phyloP scores from a whole-genome alignment of 176 grass and related monocot species.

The Oryza meridionalis region DNA sequence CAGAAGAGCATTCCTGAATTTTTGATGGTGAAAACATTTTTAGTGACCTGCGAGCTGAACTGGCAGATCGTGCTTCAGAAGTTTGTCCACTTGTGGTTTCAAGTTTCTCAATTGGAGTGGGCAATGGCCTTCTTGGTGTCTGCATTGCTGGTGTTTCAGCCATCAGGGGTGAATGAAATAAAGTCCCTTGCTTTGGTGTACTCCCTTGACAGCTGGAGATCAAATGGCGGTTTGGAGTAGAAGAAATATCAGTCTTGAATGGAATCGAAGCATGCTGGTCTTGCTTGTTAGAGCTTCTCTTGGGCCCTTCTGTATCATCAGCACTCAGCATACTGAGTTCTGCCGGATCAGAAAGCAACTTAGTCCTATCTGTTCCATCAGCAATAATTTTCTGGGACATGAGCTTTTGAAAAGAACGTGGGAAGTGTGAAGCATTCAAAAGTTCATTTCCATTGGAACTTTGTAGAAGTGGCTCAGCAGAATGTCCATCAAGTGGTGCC shows the following conservation, averaged over 20 bases:
- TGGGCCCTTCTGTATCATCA: conserved; percentile 31
- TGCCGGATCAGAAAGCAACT: conserved; percentile 50
- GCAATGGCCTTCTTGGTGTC: conserved; percentile 76
- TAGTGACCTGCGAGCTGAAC: conserved; percentile 77
- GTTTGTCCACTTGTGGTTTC: conserved; percentile 41
- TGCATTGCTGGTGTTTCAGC: conserved; percentile 57
- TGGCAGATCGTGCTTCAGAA: conserved; percentile 63
- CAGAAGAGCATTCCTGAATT: conserved; percentile 37
- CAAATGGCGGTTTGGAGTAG: conserved; percentile 38
- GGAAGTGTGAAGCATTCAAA: conserved; percentile 75
- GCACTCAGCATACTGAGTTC: conserved; percentile 15
- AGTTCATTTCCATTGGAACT: conserved; percentile 44
- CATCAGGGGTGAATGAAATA: conserved; percentile 45
- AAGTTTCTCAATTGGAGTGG: conserved; percentile 57
- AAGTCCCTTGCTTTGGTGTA: conserved; percentile 59
- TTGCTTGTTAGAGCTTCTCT: conserved; percentile 38
- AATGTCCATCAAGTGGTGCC: conserved; percentile 31
- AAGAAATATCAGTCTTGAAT: conserved; percentile 34
- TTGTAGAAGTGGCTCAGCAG: conserved; percentile 38
- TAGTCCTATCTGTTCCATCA: conserved; percentile 48
- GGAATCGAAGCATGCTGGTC: conserved; percentile 13
- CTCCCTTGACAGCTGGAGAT: conserved; percentile 45
- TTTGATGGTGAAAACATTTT: conserved; percentile 63
- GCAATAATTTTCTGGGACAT: conserved; percentile 63
- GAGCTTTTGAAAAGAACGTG: conserved; percentile 68